phyloP scores from a whole-genome alignment of 2,329 filamentous ascomycete genomes.

The Monascus ruber region DNA sequence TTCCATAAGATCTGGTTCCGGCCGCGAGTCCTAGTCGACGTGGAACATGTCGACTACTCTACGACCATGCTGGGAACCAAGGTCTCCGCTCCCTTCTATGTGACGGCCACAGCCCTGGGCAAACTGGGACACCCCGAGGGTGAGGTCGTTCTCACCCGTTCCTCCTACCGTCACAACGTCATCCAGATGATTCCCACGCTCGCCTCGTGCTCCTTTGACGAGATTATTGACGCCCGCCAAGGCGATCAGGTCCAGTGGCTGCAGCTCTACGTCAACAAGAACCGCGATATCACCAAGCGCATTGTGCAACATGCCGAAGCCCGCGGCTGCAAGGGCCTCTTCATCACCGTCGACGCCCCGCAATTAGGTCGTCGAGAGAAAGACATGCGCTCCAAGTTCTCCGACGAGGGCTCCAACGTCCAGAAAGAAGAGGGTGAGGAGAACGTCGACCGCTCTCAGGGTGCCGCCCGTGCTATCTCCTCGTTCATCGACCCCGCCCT shows the following conservation, averaged over 20 bases:
- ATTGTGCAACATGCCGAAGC: slow-evolving; percentile 87
- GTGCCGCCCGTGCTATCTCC: slow-evolving; percentile 86
- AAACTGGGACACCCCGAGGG: slow-evolving; percentile 92
- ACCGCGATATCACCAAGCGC: slow-evolving; percentile 75
- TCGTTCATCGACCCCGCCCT: slow-evolving; percentile 94
- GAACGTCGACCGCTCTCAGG: slow-evolving; percentile 72
- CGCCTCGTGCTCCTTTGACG: slow-evolving; percentile 93
- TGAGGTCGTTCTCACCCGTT: slow-evolving; percentile 79
- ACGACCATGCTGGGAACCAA: slow-evolving; percentile 92
- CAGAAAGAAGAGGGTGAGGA: slow-evolving; percentile 53
- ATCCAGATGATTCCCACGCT: slow-evolving; percentile 98
- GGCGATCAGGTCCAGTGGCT: slow-evolving; percentile 88
- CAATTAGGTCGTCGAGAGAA: slow-evolving; percentile 92
- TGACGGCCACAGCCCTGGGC: slow-evolving; percentile 88
- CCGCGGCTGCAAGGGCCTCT: slow-evolving; percentile 86
- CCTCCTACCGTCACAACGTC: slow-evolving; percentile 74
- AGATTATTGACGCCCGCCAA: slow-evolving; percentile 76
- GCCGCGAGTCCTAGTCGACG: slow-evolving; percentile 76
- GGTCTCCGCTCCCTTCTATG: slow-evolving; percentile 80
- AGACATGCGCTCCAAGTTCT: slow-evolving; percentile 92
- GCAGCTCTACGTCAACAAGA: slow-evolving; percentile 94
- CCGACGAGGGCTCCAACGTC: slow-evolving; percentile 70
- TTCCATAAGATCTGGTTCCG: slow-evolving; percentile 98
- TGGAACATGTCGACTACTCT: slow-evolving; percentile 72
- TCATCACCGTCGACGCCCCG: slow-evolving; percentile 96